Percentiles rank a stretch among this genome's conserved stretches.
Evolutionary conservation across 768 basidiomycete species (phyloP).

Genomic region (Hygrocybe coccinea): DNA sequence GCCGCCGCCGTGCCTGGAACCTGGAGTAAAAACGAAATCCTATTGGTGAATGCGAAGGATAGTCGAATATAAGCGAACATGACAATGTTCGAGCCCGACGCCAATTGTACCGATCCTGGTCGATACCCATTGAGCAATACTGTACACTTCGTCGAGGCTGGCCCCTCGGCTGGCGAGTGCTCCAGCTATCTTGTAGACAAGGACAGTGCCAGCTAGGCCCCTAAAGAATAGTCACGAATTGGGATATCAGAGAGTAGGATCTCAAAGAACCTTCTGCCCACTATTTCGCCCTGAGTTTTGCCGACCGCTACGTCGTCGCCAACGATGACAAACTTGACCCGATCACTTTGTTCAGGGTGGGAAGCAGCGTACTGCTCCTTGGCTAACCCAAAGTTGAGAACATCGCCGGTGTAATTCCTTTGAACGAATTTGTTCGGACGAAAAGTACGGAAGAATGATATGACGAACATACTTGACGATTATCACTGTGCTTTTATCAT

Average conservation of each 20-base stretch:
- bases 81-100: slow-evolving; percentile 84
- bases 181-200: slow-evolving; percentile 90
- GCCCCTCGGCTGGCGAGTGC: slow-evolving; percentile 69
- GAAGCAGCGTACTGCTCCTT: slow-evolving; percentile 75
- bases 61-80: slow-evolving; percentile 43
- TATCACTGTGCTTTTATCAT: slow-evolving; percentile 59
- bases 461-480: slow-evolving; percentile 64
- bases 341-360: slow-evolving; percentile 61
- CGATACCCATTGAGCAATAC: slow-evolving; percentile 60
- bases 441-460: not conserved
- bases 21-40: slow-evolving; percentile 30
- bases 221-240: slow-evolving; percentile 33
- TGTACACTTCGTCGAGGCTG: slow-evolving; percentile 62
- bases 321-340: slow-evolving; percentile 73
- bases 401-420: slow-evolving; percentile 59
- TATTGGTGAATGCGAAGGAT: not conserved
- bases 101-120: slow-evolving; percentile 76
- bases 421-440: not conserved
- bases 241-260: not conserved
- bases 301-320: slow-evolving; percentile 91
- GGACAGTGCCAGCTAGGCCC: slow-evolving; percentile 73
- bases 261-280: slow-evolving; percentile 62
- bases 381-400: slow-evolving; percentile 88
- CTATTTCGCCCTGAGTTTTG: slow-evolving; percentile 71
- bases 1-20: slow-evolving; percentile 71